These are phyloP conservation scores for Nicotiana obtusifolia DNA, from an alignment of 257 asterid genomes.

Conservation along the genomic window DNA sequence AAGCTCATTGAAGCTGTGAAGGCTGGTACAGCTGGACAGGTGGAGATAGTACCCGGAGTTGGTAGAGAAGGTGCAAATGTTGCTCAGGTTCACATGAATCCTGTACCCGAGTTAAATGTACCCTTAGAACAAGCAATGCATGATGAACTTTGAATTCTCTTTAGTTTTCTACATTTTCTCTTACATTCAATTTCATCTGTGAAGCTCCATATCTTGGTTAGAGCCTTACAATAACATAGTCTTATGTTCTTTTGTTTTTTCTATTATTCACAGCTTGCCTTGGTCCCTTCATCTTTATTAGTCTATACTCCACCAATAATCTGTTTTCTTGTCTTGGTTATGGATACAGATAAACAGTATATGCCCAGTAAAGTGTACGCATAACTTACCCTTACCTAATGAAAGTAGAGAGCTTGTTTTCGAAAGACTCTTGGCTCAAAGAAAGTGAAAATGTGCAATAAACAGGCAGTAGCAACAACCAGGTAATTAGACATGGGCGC, in stretches of 20 bases:
- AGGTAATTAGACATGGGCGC: too few relatives aligned
- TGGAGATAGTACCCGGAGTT: conserved; percentile 34
- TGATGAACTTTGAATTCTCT: conserved; percentile 61
- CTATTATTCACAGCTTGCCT: neutral
- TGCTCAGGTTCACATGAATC: conserved; percentile 37
- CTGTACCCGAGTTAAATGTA: conserved; percentile 34
- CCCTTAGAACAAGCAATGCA: conserved; percentile 60
- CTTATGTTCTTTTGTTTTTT: neutral
- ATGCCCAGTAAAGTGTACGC: neutral
- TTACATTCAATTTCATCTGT: neutral
- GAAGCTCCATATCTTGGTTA: neutral
- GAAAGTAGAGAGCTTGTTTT: too few relatives aligned
- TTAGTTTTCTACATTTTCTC: neutral
- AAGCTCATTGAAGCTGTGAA: conserved; percentile 58
- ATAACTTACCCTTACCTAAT: too few relatives aligned
- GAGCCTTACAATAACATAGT: neutral
- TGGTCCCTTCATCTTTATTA: neutral
- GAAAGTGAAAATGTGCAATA: too few relatives aligned
- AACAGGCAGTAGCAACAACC: too few relatives aligned
- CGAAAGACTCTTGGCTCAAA: too few relatives aligned
- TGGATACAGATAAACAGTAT: neutral
- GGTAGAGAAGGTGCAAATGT: conserved; percentile 33
- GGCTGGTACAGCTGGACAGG: conserved; percentile 62
- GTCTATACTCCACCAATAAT: too few relatives aligned
- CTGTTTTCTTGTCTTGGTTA: too few relatives aligned